phyloP scores from a whole-genome alignment of 2,329 filamentous ascomycete species.

The Magnaporthiopsis poae region DNA sequence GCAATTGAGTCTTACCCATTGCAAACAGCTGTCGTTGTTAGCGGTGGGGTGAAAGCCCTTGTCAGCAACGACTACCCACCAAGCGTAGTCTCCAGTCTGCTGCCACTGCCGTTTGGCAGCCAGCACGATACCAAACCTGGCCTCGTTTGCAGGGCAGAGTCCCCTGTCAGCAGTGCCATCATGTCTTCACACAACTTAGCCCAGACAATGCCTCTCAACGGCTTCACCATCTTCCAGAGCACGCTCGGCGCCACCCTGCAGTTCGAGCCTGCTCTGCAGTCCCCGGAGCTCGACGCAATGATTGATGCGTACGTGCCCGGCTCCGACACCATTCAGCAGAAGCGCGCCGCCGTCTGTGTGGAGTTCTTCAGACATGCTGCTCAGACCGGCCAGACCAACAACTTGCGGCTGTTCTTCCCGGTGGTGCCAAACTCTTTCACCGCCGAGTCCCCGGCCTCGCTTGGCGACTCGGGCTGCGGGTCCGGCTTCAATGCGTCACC shows the following conservation, averaged over 20 bases:
- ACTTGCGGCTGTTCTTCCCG: slow-evolving; percentile 48
- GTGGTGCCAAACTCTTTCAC: slow-evolving; percentile 30
- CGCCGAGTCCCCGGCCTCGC: slow-evolving; percentile 35
- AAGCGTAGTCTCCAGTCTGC: too few relatives aligned
- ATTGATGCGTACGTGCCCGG: slow-evolving; percentile 49
- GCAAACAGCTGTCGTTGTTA: too few relatives aligned
- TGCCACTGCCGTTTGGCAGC: too few relatives aligned
- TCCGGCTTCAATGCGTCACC: slow-evolving; percentile 42
- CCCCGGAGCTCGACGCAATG: slow-evolving; percentile 50
- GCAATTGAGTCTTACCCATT: too few relatives aligned
- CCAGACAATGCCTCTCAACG: slow-evolving; percentile 26
- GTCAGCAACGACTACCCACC: too few relatives aligned
- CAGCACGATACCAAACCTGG: too few relatives aligned
- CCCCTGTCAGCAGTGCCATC: slow-evolving; percentile 14
- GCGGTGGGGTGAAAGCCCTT: too few relatives aligned
- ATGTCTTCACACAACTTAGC: slow-evolving; percentile 28
- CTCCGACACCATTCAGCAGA: slow-evolving; percentile 43
- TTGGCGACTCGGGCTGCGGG: slow-evolving; percentile 35
- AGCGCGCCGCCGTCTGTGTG: slow-evolving; percentile 47
- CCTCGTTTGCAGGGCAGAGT: too few relatives aligned
- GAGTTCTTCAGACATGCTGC: slow-evolving; percentile 48
- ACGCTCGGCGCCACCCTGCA: slow-evolving; percentile 47
- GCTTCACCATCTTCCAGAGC: slow-evolving; percentile 53
- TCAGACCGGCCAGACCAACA: slow-evolving; percentile 39
- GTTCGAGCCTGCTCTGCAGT: slow-evolving; percentile 57